Conservation (phyloP, 2,329 filamentous ascomycete genomes). For the Cladosporium cucumerinum region DNA sequence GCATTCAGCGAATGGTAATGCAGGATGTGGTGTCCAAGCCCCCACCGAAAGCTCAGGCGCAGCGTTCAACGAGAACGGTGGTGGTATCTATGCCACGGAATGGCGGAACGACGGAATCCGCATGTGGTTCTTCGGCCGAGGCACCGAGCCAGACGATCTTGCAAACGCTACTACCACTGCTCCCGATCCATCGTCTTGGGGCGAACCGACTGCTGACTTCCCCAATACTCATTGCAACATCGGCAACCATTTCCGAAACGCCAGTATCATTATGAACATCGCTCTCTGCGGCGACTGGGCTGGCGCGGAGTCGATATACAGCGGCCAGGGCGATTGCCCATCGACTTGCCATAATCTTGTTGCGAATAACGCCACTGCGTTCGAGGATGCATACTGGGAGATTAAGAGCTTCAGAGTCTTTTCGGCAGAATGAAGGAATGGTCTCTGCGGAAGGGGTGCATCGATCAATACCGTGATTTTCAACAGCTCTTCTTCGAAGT, state of each 20-base stretch:
- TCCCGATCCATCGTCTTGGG: slow-evolving; percentile 63
- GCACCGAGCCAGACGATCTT: slow-evolving; percentile 41
- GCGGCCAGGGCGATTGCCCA: slow-evolving; percentile 29
- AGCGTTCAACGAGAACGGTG: slow-evolving; percentile 31
- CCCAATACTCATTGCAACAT: slow-evolving; percentile 40
- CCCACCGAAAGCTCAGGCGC: slow-evolving; percentile 30
- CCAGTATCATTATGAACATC: slow-evolving; percentile 37
- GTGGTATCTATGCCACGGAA: slow-evolving; percentile 35
- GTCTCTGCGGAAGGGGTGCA: not conserved
- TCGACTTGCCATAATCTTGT: slow-evolving; percentile 32
- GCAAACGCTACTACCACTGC: slow-evolving; percentile 1
- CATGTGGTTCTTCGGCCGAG: slow-evolving; percentile 35
- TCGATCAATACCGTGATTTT: not conserved
- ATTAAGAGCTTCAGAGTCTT: slow-evolving; percentile 39
- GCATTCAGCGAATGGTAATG: slow-evolving; percentile 27
- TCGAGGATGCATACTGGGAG: slow-evolving; percentile 39
- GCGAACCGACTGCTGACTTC: slow-evolving; percentile 61
- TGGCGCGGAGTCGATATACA: slow-evolving; percentile 30
- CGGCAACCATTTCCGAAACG: slow-evolving; percentile 35
- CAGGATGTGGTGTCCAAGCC: slow-evolving; percentile 31
- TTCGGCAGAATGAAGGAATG: slow-evolving; percentile 18
- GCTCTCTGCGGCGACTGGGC: slow-evolving; percentile 40
- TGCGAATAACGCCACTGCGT: slow-evolving; percentile 31
- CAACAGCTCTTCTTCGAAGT: not conserved
- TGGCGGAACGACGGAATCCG: slow-evolving; percentile 31